Conservation (phyloP, 495 filamentous ascomycete genomes). For the Trichoderma reesei region DNA sequence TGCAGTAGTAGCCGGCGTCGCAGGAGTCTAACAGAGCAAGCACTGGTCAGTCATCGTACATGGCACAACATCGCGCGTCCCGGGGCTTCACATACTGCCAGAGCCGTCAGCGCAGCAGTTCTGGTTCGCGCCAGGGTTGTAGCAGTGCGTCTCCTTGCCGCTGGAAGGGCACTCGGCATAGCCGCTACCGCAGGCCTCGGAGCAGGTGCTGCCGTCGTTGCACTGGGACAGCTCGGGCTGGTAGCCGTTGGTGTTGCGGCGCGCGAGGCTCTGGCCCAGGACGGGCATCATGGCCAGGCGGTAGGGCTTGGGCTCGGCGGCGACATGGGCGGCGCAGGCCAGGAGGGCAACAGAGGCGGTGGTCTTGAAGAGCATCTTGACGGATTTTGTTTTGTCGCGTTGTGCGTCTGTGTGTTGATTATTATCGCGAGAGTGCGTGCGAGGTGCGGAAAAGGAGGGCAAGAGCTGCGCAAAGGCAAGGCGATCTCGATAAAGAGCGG, state of each 20-base stretch:
- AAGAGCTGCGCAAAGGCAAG: not conserved
- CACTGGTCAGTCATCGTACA: conserved; percentile 14
- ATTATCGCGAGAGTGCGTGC: not conserved
- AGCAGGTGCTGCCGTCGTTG: conserved; percentile 31
- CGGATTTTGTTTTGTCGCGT: not conserved
- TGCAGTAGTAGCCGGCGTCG: conserved; percentile 39
- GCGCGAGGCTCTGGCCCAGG: conserved; percentile 29
- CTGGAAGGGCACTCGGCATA: conserved; percentile 31
- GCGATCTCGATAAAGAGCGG: conserved; percentile 9
- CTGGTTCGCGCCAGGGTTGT: conserved; percentile 30
- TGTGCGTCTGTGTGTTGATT: not conserved
- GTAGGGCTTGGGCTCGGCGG: conserved; percentile 35
- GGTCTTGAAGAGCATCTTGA: conserved; percentile 30
- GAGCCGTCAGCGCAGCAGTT: conserved; percentile 34
- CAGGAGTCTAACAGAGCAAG: conserved; percentile 29
- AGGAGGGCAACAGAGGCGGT: conserved; percentile 30
- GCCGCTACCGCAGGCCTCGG: conserved; percentile 38
- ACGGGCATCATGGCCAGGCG: conserved; percentile 30
- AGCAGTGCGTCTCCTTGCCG: conserved; percentile 35
- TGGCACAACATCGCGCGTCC: not conserved
- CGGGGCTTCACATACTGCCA: conserved; percentile 28
- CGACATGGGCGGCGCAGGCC: conserved; percentile 28
- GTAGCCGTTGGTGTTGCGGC: conserved; percentile 30
- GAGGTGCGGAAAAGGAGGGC: not conserved
- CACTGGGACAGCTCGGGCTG: conserved; percentile 32